Conservation (phyloP, 179 eudicot species). For the Carnegiea gigantea region DNA sequence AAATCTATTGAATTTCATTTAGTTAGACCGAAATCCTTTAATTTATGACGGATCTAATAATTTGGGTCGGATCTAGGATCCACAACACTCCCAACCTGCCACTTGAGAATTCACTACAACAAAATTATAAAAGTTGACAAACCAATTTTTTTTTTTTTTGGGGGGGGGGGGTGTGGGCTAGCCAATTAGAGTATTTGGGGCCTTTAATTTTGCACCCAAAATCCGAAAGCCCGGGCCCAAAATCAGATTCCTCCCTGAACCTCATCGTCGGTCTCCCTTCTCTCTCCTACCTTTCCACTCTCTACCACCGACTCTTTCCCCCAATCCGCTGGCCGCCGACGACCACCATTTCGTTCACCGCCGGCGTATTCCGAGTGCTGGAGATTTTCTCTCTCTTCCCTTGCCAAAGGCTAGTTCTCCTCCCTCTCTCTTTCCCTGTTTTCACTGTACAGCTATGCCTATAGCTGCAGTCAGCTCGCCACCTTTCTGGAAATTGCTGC, state of each 20-base stretch:
- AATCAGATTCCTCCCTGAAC: neutral
- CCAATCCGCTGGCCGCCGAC: conserved; percentile 2
- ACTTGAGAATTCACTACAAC: no score
- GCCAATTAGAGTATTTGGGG: neutral
- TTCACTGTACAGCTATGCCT: neutral
- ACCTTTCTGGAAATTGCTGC: neutral
- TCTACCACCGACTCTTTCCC: neutral
- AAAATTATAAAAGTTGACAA: no score
- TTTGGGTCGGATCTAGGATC: no score
- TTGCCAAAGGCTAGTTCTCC: conserved; percentile 1
- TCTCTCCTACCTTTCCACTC: conserved; percentile 5
- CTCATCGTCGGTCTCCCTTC: conserved; percentile 21
- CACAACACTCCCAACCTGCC: no score
- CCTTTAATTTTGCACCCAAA: neutral
- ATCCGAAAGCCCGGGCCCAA: neutral
- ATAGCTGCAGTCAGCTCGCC: neutral
- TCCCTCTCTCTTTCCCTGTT: neutral
- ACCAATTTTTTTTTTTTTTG: no score
- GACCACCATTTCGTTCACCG: neutral
- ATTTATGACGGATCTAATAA: no score
- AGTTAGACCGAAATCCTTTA: no score
- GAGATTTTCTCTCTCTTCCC: neutral
- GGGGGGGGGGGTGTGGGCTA: neutral
- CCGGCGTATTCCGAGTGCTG: conserved; percentile 4
- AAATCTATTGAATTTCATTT: no score